Base-by-base conservation (phyloP, 2,329 filamentous ascomycete genomes). In the Ceratocystis papillata region DNA sequence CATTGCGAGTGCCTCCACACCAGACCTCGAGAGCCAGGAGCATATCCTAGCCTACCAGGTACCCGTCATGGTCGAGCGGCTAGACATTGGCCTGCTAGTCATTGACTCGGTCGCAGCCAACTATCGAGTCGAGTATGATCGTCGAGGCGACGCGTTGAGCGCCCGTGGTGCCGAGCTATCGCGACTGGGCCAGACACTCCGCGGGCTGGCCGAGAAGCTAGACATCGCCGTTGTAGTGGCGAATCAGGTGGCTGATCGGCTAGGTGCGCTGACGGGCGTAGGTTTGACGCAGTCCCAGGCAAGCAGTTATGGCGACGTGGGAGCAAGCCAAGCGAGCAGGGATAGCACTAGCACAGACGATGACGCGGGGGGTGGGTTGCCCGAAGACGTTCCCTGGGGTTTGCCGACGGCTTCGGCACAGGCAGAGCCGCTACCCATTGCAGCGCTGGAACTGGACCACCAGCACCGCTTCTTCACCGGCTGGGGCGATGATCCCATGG, bases 391-490 rank as follows among this genome's bases (percentile, higher is more conserved):
- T 62, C 67, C 67, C 71, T 65, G 71, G 72, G 63, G 72, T 71
- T 44, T 70, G 28, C 72, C 73, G 22, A 48, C 37, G 25, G 44
- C 44, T 5, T 25, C 41, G 0, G 71, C 70, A 30, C 69, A 73
- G 28, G 75, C 72, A 5, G 74, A 68, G 63, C 73, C 76, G 60
- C 77, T 76, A 2, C 74, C 75, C 0, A 77, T 77, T 0, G 75
- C 80, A 12, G 83, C 86, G 0, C 79, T 96, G 46, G 82, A 84
- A 41, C 82, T 96, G 7, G 87, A 95, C 71, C 89, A 96, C 75
- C 93, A 97, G 75, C 90, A 96, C 74, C 83, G 89, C 55, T 96
- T 92, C 84, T 96, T 96, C 76, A 95, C 92, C 3, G 92, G 94
- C 69, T 96, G 94, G 93, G 91, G 93, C 25, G 89, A 96, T 74